Evolutionary conservation across 2,329 filamentous ascomycete species (phyloP).

Genomic region (Colletotrichum lindemuthianum): DNA sequence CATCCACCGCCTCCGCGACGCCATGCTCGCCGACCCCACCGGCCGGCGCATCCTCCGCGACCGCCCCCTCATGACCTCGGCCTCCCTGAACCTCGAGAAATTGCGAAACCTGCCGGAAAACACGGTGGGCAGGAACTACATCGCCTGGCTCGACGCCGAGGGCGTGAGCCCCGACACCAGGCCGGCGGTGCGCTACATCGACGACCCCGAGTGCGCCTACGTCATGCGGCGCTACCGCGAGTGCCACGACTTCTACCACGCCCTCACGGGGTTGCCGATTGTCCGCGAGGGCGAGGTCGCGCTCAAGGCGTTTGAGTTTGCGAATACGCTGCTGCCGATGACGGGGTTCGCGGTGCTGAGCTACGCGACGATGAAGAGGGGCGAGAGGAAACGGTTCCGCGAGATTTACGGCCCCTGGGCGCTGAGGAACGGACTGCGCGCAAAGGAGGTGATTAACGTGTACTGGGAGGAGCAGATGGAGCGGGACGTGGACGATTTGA

Average conservation of each 20-base stretch:
- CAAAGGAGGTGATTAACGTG: slow-evolving; percentile 89
- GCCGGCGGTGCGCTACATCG: slow-evolving; percentile 84
- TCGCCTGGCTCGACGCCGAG: slow-evolving; percentile 91
- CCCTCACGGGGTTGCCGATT: slow-evolving; percentile 87
- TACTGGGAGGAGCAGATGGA: slow-evolving; percentile 98
- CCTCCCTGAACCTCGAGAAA: slow-evolving; percentile 71
- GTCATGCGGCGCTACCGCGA: slow-evolving; percentile 99
- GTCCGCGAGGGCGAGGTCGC: slow-evolving; percentile 96
- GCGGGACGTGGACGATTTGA: slow-evolving; percentile 81
- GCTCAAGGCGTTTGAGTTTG: slow-evolving; percentile 97
- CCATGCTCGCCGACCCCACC: slow-evolving; percentile 86
- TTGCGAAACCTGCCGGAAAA: slow-evolving; percentile 78
- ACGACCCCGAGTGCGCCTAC: slow-evolving; percentile 95
- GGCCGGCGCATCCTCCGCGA: slow-evolving; percentile 92
- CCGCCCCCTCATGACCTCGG: slow-evolving; percentile 86
- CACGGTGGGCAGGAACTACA: slow-evolving; percentile 85
- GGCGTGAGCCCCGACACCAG: slow-evolving; percentile 93
- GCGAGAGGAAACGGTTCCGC: slow-evolving; percentile 81
- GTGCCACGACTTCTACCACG: slow-evolving; percentile 98
- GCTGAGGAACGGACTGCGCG: slow-evolving; percentile 78
- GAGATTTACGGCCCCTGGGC: slow-evolving; percentile 90
- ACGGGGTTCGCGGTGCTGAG: slow-evolving; percentile 87
- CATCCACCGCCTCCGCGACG: slow-evolving; percentile 88
- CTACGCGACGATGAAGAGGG: slow-evolving; percentile 84
- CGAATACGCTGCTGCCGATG: slow-evolving; percentile 95